Base-by-base conservation (phyloP, 306 rosid species). In the Pachyrhizus erosus region DNA sequence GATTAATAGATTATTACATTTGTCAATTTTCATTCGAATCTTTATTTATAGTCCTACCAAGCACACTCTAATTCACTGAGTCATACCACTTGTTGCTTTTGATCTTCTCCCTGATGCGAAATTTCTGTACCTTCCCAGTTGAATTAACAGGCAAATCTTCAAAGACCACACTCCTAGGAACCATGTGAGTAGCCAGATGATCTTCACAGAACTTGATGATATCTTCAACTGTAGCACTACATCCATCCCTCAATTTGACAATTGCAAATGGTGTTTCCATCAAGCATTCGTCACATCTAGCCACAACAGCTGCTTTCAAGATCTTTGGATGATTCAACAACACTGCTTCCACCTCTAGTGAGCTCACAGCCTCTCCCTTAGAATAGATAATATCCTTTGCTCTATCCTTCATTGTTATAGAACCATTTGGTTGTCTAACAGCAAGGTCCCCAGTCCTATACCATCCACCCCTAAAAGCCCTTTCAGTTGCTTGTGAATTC, bases 41-140 rank as follows among this genome's bases (percentile, higher is more conserved):
- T 8, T 21, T 49, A 48, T 40, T 46, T 55, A 15, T 24, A 9
- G 18, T 55, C 4, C 48, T 27, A 20, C 65, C 6, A 49, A 60
- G 7, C 18, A 60, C 40, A 14, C 52, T 29, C 31, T 55, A 68
- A 14, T 65, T 24, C 34, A 39, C 15, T 51, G 75, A 66, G 72
- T 26, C 40, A 65, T 45, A 10, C 77, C 79, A 80, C 67, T 65
- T 75, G 37, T 52, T 46, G 31, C 62, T 46, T 74, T 79, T 73
- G 23, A 84, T 88, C 76, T 80, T 90, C 70, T 91, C 88, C 67
- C 92, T 90, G 11, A 91, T 87, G 7, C 81, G 60, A 87, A 88
- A 90, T 31, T 94, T 94, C 64, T 94, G 98, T 3, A 93, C 89
- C 84, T 92, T 94, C 40, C 98, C 97, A 7, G 91, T 91, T 17